Base-by-base conservation (phyloP, 768 basidiomycete species). In the Suillus alpinus region DNA sequence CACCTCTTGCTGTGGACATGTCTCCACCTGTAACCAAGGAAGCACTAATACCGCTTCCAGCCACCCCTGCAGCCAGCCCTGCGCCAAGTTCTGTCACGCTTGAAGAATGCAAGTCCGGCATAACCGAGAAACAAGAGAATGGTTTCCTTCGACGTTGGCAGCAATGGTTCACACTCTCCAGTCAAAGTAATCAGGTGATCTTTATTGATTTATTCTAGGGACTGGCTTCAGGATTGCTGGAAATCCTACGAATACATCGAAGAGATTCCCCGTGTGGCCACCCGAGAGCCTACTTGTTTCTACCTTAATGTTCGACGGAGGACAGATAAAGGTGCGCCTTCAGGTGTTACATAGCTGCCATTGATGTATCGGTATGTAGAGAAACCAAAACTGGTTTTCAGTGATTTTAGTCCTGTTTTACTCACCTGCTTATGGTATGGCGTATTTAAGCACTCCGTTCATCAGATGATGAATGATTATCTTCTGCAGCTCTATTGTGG, bases 61-160 rank as follows among this genome's bases (percentile, higher is more conserved):
- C 29, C 3, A 39, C 14, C 52, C 32, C 52, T 53, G 26, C 9
- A 26, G 10, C 29, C 3, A 39, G 20, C 52, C 32, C 52, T 53
- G 26, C 53, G 16, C 29, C 26, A 18, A 39, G 37, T 26, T 37
- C 53, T 37, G 23, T 39, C 16, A 39, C 53, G 1, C 53, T 39
- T 10, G 16, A 55, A 12, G 53, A 40, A 39, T 39, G 37, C 36
- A 55, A 53, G 7, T 36, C 23, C 16, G 39, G 53, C 10, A 56
- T 20, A 58, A 58, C 51, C 8, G 57, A 58, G 44, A 55, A 20
- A 51, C 46, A 34, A 36, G 57, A 37, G 29, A 55, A 56, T 36
- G 46, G 50, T n/a, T 58, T 51, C 50, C 57, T 58, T 39, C 57
- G 57, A 31, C 50, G 57, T 10, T 58, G 57, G 57, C 57, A 36